Conservation (phyloP, 371 early-diverging fungal genomes). For the Mortierella sp. region DNA sequence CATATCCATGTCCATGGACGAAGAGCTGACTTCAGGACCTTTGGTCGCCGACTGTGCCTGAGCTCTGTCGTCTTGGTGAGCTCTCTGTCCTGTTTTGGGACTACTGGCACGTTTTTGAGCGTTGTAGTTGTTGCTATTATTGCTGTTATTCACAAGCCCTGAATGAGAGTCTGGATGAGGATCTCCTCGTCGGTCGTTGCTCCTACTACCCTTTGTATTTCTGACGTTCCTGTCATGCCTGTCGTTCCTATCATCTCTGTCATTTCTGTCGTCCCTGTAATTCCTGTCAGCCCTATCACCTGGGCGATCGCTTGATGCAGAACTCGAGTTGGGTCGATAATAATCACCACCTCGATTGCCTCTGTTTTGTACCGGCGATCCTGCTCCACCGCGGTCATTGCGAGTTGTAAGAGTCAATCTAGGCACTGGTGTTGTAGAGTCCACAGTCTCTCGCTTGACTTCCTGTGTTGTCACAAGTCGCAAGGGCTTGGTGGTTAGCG, state of each 20-base stretch:
- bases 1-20: slow-evolving; percentile 22
- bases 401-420: slow-evolving; percentile 5
- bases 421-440: slow-evolving; percentile 3
- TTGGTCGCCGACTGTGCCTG: slow-evolving; percentile 3
- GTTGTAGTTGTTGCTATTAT: slow-evolving; percentile 15
- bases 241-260: slow-evolving; percentile 7
- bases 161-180: neutral
- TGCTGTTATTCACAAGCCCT: neutral
- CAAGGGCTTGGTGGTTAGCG: slow-evolving; percentile 22
- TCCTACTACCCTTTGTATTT: neutral
- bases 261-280: slow-evolving; percentile 9
- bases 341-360: slow-evolving; percentile 24
- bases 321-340: slow-evolving; percentile 5
- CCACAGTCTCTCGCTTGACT: slow-evolving; percentile 14
- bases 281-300: slow-evolving; percentile 5
- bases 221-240: slow-evolving; percentile 5
- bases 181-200: slow-evolving; percentile 8
- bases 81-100: slow-evolving; percentile 9
- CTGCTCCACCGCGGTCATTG: slow-evolving; percentile 11
- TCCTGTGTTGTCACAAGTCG: slow-evolving; percentile 38
- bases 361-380: slow-evolving; percentile 6
- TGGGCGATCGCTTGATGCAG: slow-evolving; percentile 1
- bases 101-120: neutral
- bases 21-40: neutral
- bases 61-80: slow-evolving; percentile 12